Evolutionary conservation across 1,139 yeast genomes (phyloP).

Genomic region (Zygoascus hellenicus): DNA sequence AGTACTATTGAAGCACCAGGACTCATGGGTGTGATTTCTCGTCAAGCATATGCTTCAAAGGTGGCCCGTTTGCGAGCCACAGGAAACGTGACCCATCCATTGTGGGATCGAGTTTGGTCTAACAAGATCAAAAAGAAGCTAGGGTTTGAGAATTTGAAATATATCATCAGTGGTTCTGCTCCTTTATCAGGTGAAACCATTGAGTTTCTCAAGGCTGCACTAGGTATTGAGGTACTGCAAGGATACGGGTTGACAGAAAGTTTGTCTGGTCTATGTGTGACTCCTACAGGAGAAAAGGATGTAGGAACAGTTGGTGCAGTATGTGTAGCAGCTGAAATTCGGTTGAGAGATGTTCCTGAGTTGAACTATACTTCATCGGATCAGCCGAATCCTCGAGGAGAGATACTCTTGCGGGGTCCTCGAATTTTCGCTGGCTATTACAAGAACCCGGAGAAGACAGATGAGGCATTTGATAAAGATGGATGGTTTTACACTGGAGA

Average conservation of each 20-base stretch:
- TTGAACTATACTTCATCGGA: conserved; percentile 58
- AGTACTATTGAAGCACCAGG: conserved; percentile 35
- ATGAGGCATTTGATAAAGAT: conserved; percentile 49
- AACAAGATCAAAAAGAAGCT: conserved; percentile 49
- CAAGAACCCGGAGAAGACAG: conserved; percentile 51
- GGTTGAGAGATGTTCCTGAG: conserved; percentile 60
- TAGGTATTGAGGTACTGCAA: conserved; percentile 55
- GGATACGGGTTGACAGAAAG: conserved; percentile 80
- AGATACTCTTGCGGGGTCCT: conserved; percentile 62
- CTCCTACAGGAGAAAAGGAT: conserved; percentile 42
- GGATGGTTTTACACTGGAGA: conserved; percentile 82
- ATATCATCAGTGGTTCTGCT: conserved; percentile 61
- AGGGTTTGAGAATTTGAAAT: conserved; percentile 49
- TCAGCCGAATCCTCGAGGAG: conserved; percentile 48
- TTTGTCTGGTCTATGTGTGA: conserved; percentile 54
- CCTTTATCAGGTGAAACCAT: conserved; percentile 62
- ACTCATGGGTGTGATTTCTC: conserved; percentile 33
- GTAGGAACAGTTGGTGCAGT: conserved; percentile 61
- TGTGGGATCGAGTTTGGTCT: conserved; percentile 48
- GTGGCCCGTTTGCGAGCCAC: conserved; percentile 32
- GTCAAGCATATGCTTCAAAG: conserved; percentile 39
- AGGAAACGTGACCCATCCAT: conserved; percentile 34
- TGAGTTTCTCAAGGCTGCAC: conserved; percentile 54
- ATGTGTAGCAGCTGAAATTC: conserved; percentile 48
- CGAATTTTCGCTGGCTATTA: conserved; percentile 59